Evolutionary conservation across 352 stramenopile species (phyloP).

Genomic region (Plasmopara halstedii): DNA sequence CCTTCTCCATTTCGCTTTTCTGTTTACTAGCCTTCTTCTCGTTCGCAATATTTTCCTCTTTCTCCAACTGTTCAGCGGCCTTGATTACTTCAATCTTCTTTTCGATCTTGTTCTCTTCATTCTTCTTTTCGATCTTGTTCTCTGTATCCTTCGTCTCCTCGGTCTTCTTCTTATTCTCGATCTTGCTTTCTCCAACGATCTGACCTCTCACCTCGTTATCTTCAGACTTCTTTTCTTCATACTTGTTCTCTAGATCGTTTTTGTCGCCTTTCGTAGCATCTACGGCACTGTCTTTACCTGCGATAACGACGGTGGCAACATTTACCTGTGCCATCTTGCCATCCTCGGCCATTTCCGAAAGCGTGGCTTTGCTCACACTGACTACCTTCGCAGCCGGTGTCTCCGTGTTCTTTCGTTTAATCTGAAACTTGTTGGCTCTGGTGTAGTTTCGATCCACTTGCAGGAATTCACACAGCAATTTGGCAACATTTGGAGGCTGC

Average conservation of each 20-base stretch:
- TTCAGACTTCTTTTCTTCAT: background rate
- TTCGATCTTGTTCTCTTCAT: conserved; percentile 1
- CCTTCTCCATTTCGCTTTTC: background rate
- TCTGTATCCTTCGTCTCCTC: background rate
- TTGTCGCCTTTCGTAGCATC: conserved; percentile 10
- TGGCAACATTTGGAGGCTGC: conserved; percentile 21
- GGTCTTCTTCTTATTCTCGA: background rate
- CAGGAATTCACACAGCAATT: conserved; percentile 42
- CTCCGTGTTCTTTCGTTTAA: conserved; percentile 11
- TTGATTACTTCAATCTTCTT: background rate
- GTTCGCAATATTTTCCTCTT: too few species aligned
- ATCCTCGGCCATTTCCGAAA: conserved; percentile 17
- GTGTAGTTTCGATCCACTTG: conserved; percentile 26
- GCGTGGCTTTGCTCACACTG: conserved; percentile 3
- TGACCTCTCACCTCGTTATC: background rate
- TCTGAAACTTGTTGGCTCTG: conserved; percentile 11
- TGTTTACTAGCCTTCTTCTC: background rate
- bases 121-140: background rate
- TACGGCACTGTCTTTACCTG: conserved; percentile 6
- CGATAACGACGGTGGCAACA: background rate
- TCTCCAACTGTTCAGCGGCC: background rate
- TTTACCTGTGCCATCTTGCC: conserved; percentile 24
- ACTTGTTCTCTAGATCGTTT: background rate
- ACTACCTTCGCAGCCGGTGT: conserved; percentile 8
- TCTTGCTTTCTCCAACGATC: background rate